phyloP scores from a whole-genome alignment of 345 rosid species.

The Geranium brycei region DNA sequence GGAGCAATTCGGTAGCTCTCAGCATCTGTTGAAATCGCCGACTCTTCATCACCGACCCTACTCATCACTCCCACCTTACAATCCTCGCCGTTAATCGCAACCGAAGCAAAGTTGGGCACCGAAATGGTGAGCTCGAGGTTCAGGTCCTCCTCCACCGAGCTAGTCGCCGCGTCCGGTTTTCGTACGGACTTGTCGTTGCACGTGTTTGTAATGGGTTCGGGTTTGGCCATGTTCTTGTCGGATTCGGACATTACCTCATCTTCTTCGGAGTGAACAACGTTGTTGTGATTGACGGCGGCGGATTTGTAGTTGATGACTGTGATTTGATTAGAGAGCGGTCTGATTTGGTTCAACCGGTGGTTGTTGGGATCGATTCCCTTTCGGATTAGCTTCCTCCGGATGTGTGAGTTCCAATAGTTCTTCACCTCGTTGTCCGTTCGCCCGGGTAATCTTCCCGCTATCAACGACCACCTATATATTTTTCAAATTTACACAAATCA shows the following conservation, averaged over 20 bases:
- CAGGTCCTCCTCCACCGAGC: constrained; percentile 18
- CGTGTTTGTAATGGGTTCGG: too few species aligned
- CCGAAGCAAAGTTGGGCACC: too few species aligned
- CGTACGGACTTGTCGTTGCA: too few species aligned
- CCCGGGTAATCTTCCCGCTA: constrained; percentile 40
- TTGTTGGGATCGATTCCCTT: constrained; percentile 35
- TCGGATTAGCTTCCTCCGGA: constrained; percentile 26
- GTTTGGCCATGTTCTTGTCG: background rate
- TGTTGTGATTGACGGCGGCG: background rate
- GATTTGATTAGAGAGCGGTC: constrained; percentile 5
- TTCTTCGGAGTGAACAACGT: too few species aligned
- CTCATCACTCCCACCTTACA: too few species aligned
- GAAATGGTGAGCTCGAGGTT: constrained; percentile 21
- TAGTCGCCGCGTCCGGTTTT: background rate
- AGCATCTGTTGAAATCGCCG: too few species aligned
- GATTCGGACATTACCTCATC: background rate
- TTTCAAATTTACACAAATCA: background rate
- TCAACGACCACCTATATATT: constrained; percentile 27
- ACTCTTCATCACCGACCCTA: too few species aligned
- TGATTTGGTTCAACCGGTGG: constrained; percentile 17
- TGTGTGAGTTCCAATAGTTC: constrained; percentile 35
- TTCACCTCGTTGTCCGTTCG: constrained; percentile 37
- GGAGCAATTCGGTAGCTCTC: too few species aligned
- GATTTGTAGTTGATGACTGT: constrained; percentile 11
- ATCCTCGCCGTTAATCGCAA: too few species aligned